phyloP scores from a whole-genome alignment of 805 yeast species.

The Yamadazyma nakazawae region DNA sequence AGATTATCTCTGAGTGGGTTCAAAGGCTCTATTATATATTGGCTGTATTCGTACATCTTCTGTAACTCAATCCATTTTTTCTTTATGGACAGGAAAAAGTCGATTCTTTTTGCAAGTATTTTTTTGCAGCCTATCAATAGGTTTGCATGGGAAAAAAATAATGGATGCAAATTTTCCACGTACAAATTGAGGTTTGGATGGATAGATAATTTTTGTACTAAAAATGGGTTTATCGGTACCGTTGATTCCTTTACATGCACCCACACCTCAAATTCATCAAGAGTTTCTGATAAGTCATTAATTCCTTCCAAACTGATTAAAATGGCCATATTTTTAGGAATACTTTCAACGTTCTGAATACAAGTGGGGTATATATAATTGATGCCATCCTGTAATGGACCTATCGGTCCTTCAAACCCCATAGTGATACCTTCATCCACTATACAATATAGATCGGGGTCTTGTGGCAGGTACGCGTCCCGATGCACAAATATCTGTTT shows the following conservation, averaged over 20 bases:
- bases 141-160: background rate
- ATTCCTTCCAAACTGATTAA: background rate
- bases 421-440: background rate
- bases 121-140: constrained; percentile 1
- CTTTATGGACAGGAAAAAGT: background rate
- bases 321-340: background rate
- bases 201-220: background rate
- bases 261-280: background rate
- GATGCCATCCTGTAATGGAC: background rate
- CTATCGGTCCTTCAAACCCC: background rate
- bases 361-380: background rate
- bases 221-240: background rate
- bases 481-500: background rate
- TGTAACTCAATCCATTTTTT: background rate
- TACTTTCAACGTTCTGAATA: background rate
- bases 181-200: constrained; percentile 4
- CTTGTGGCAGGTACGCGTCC: background rate
- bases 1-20: constrained; percentile 66
- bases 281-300: background rate
- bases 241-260: background rate
- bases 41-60: constrained; percentile 3
- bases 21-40: constrained; percentile 50
- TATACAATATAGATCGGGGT: background rate
- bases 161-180: constrained; percentile 3
- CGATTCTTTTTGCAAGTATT: background rate